Evolutionary conservation across 768 basidiomycete genomes (phyloP), one percentile per base, ranked within the genome.

Genomic region (Termitomyces eurrhizus): DNA sequence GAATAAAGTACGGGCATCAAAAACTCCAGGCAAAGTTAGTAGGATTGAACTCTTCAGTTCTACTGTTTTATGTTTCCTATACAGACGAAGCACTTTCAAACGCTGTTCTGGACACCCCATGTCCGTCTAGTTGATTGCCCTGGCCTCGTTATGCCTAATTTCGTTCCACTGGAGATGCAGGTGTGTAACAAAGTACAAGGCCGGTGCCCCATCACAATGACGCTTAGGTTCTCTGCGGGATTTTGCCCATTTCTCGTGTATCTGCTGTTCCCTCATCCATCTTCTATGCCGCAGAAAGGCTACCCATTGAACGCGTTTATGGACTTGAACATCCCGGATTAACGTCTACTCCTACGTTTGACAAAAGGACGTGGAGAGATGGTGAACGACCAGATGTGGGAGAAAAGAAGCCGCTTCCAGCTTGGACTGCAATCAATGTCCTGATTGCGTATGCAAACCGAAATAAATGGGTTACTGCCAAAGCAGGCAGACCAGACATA

Each of bases 41-140:
- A 35, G 1, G 45, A 45, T 35, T 29, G 21, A 21, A 46, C 14
- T 50, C 48, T 58, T 29, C 33, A 6, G 46, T 13, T 39, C 46
- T 52, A 26, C 48, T 55, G 35, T 18, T 57, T 7, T 56, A 26
- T 41, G 26, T 37, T 21, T 4, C 12, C n/a, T 52, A 26, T 33
- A 14, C 63, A 90, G 92, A 97, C 94, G 4, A 97, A 96, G 74
- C 94, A 97, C 70, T 93, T 94, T 69, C 93, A 98, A 71, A 98
- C 95, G 0, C 81, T 96, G 46, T 96, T 89, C 72, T 92, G 89
- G 88, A 93, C 92, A 29, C 74, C 81, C 1, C 86, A 93, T 62
- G 83, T 98, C 62, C 89, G 93, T 50, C 81, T 98, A 9, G 93
- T 94, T 41, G 96, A 98, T 73, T 98, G 96, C 67, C 96, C 96